Conservation (phyloP, 1,139 yeast species). For the Sugiyamaella xylanicola region DNA sequence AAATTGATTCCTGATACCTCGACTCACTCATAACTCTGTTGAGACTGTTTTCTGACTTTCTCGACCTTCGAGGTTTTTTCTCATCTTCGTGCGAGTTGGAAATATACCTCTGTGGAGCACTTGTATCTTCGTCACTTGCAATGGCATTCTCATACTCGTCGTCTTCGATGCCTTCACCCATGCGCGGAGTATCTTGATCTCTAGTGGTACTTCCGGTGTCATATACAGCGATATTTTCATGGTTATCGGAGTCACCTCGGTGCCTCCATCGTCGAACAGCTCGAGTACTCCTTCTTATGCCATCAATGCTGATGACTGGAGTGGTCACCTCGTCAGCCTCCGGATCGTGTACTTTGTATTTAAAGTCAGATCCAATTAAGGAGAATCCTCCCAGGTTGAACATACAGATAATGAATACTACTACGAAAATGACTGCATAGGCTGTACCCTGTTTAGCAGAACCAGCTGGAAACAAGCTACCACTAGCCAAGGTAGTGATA, state of each 20-base stretch:
- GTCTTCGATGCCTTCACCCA: constrained; percentile 1
- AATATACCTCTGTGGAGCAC: constrained; percentile 2
- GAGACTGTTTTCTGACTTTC: not conserved
- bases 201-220: not conserved
- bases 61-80: not conserved
- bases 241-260: not conserved
- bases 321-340: constrained; percentile 8
- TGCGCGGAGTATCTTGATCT: not conserved
- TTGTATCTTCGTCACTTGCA: constrained; percentile 11
- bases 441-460: constrained; percentile 83
- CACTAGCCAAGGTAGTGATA: constrained; percentile 74
- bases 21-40: constrained; percentile 7
- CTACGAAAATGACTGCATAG: constrained; percentile 76
- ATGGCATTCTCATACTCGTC: constrained; percentile 13
- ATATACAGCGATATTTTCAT: not conserved
- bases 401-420: constrained; percentile 67
- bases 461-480: constrained; percentile 56
- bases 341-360: constrained; percentile 10
- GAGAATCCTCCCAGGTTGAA: constrained; percentile 78
- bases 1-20: not conserved
- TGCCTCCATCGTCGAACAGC: constrained; percentile 3
- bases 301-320: constrained; percentile 10
- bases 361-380: constrained; percentile 70
- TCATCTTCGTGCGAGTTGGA: not conserved
- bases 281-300: constrained; percentile 5